Conservation (phyloP, 2,329 filamentous ascomycete genomes). For the Metarhizium album region DNA sequence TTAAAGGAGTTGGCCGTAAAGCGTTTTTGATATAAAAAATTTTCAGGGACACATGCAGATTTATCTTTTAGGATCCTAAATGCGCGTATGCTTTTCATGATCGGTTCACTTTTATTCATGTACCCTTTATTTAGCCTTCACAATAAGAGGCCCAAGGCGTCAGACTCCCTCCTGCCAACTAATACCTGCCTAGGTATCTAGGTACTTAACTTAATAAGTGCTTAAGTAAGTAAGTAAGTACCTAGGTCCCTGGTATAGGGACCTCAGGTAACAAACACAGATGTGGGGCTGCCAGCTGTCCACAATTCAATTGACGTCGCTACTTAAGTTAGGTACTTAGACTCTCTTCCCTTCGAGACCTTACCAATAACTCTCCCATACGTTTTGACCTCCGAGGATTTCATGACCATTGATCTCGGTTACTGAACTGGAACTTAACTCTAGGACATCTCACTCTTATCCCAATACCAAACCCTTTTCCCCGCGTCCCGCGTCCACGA, state of each 20-base stretch:
- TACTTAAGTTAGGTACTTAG: too few species aligned
- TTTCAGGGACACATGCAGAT: background rate
- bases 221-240: too few species aligned
- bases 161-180: too few species aligned
- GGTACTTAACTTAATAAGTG: too few species aligned
- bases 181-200: background rate
- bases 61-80: too few species aligned
- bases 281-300: background rate
- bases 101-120: too few species aligned
- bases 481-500: background rate
- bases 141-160: too few species aligned
- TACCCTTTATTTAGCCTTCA: too few species aligned
- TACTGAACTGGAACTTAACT: background rate
- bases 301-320: background rate
- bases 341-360: background rate
- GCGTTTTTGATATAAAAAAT: too few species aligned
- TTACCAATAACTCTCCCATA: background rate
- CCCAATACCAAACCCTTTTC: background rate
- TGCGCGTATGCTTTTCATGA: too few species aligned
- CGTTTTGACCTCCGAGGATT: background rate
- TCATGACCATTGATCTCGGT: background rate
- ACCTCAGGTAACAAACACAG: background rate
- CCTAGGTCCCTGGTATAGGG: background rate
- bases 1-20: too few species aligned
- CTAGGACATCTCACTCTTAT: background rate